A percentile compares a stretch with the other conserved stretches of the same genome.
phyloP scores from a whole-genome alignment of 768 basidiomycete species.

The Mycena sanguinolenta region DNA sequence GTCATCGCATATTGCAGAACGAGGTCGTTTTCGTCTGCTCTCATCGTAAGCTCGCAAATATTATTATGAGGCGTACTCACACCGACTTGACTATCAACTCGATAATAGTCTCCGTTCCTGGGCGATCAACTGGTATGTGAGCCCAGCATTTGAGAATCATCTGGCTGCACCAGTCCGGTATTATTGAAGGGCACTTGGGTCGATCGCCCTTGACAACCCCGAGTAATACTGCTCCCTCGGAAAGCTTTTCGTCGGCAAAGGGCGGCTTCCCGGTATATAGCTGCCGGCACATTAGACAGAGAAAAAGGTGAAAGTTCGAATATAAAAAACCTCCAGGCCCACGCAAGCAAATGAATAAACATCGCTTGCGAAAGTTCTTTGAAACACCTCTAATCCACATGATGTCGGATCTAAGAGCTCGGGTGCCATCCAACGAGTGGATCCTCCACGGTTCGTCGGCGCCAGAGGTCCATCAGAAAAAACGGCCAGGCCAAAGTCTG shows the following conservation, averaged over 20 bases:
- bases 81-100: slow-evolving; percentile 18
- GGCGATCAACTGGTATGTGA: slow-evolving; percentile 4
- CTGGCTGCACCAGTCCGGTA: slow-evolving; percentile 8
- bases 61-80: not conserved
- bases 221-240: slow-evolving; percentile 21
- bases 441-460: slow-evolving; percentile 27
- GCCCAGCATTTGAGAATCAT: slow-evolving; percentile 14
- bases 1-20: too few species aligned
- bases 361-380: too few species aligned
- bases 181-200: not conserved
- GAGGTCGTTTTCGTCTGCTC: too few species aligned
- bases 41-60: too few species aligned
- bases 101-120: slow-evolving; percentile 6
- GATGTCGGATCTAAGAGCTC: too few species aligned
- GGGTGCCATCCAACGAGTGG: slow-evolving; percentile 36
- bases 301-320: slow-evolving; percentile 3
- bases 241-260: slow-evolving; percentile 5
- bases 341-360: slow-evolving; percentile 3
- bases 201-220: slow-evolving; percentile 10
- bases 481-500: slow-evolving; percentile 39
- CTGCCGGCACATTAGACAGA: not conserved
- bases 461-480: slow-evolving; percentile 27
- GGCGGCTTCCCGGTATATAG: slow-evolving; percentile 24
- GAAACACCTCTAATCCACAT: too few species aligned
- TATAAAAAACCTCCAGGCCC: slow-evolving; percentile 12